Evolutionary conservation across 2,329 filamentous ascomycete genomes (phyloP), one percentile per base, ranked within the genome.

Genomic region (Epichloe bromicola): DNA sequence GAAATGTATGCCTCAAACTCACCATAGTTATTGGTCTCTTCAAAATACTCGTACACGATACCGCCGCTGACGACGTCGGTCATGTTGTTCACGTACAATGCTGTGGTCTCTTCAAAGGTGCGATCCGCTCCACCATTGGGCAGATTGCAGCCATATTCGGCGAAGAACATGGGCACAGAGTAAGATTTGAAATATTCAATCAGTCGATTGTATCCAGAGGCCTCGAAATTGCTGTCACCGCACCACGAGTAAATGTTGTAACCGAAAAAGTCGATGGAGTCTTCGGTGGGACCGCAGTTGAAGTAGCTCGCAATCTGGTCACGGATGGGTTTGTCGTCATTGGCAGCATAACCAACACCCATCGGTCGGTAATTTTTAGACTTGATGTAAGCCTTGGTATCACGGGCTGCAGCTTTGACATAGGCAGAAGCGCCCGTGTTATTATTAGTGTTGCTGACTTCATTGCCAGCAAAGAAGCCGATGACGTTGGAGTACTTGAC

Each of bases 171-270:
- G 48, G 93, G 93, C 4, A 97, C 87, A 8, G 87, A 88, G 77
- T 93, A 98, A 66, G 84, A 80, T 53, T 75, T 69, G 74, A 95
- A 98, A 72, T 95, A 91, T 57, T 87, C 70, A 59, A 89, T 89
- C 66, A 93, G 85, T 50, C 82, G 77, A 57, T 84, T 75, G 72
- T 90, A 98, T 49, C 88, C 88, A 5, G 93, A 96, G 52, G 75
- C 65, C 37, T 74, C 64, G 73, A 85, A 94, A 61, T 75, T 80
- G 64, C 87, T 95, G 60, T 89, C 69, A 59, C 91, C 93, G 68
- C 93, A 98, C 93, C 93, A 98, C 50, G 90, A 95, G 79, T 98
- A 98, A 73, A 97, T 95, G 78, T 98, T 98, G 84, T 97, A 97
- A 53, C 93, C 93, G 86, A 90, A 98, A 76, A 94, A 97, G 71